Evolutionary conservation across 108 stramenopile genomes (phyloP).

Genomic region (Craspedostauros australis): DNA sequence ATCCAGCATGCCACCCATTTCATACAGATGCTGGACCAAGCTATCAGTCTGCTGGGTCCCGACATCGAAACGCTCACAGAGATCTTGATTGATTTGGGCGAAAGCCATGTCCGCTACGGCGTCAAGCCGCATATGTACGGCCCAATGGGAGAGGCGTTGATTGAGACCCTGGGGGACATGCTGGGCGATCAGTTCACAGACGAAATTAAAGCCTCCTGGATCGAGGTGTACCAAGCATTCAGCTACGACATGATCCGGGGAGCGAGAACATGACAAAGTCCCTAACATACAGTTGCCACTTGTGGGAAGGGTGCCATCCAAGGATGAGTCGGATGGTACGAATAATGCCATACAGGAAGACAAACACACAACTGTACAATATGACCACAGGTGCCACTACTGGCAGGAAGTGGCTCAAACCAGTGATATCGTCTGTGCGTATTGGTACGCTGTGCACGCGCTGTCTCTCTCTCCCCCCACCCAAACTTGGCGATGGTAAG

Average conservation of each 20-base stretch:
- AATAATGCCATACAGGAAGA: no score
- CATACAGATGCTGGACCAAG: constrained; percentile 27
- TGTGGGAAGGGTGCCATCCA: no score
- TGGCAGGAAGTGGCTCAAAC: no score
- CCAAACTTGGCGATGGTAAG: no score
- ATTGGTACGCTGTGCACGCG: no score
- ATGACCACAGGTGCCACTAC: no score
- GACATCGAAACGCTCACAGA: constrained; percentile 34
- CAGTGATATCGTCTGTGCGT: no score
- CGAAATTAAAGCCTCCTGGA: constrained; percentile 22
- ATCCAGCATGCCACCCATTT: constrained; percentile 11
- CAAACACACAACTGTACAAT: no score
- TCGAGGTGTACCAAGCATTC: neutral
- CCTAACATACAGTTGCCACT: no score
- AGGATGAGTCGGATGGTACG: no score
- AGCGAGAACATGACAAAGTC: no score
- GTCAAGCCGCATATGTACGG: constrained; percentile 34
- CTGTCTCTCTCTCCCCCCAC: no score
- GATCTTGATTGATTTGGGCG: constrained; percentile 33
- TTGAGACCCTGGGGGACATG: constrained; percentile 16
- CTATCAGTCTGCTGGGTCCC: constrained; percentile 37
- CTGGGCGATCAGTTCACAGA: constrained; percentile 36
- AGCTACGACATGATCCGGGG: neutral
- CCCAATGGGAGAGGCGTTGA: constrained; percentile 38
- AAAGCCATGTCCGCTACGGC: constrained; percentile 38